Evolutionary conservation across 228 moss, liverwort and hornwort species (phyloP).

Genomic region (Sphagnum fallax): DNA sequence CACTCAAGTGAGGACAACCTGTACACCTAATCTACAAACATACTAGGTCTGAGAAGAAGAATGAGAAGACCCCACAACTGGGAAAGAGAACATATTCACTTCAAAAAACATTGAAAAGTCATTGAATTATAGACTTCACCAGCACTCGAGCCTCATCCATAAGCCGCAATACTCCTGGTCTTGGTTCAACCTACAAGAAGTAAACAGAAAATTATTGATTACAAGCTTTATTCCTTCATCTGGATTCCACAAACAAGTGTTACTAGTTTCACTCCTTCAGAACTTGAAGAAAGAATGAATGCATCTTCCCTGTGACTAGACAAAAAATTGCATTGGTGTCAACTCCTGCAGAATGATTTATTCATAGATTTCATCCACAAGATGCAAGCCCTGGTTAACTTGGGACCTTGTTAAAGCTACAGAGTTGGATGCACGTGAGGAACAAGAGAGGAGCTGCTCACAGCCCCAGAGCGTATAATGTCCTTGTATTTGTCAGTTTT

Average conservation of each 20-base stretch:
- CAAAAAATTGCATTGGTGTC: too few species aligned
- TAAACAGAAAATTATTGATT: too few species aligned
- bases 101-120: too few species aligned
- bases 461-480: slow-evolving; percentile 77
- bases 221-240: too few species aligned
- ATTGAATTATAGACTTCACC: slow-evolving; percentile 17
- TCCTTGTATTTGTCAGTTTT: slow-evolving; percentile 76
- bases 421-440: neutral
- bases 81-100: too few species aligned
- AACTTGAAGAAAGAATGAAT: too few species aligned
- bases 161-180: slow-evolving; percentile 84
- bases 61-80: too few species aligned
- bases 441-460: slow-evolving; percentile 12
- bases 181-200: slow-evolving; percentile 48
- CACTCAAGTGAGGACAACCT: too few species aligned
- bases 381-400: neutral
- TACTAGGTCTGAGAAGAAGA: too few species aligned
- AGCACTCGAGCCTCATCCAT: slow-evolving; percentile 71
- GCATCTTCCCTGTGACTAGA: too few species aligned
- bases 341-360: too few species aligned
- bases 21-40: too few species aligned
- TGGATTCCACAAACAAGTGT: slow-evolving; percentile 2
- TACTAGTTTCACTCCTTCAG: neutral
- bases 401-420: neutral
- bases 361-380: neutral